Evolutionary conservation across 257 asterid species (phyloP), one percentile per base, ranked within the genome.

Genomic region (Thymus mandschuricus): DNA sequence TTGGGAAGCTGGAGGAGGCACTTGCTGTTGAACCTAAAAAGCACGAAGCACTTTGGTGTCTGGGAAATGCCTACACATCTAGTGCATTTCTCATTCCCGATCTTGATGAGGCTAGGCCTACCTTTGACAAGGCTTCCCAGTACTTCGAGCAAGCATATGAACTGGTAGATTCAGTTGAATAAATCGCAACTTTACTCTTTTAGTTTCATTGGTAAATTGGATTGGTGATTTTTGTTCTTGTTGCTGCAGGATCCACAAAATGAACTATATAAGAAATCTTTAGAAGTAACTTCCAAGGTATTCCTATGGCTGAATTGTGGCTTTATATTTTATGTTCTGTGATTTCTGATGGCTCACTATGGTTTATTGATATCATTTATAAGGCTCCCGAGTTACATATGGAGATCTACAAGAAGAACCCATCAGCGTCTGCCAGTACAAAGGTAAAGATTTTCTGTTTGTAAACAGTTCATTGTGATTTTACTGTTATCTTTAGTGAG

Each of bases 251-350:
- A 85, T 64, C 92, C 91, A 45, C 28, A 30, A 27, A 86, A 89
- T 70, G 89, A 85, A 2, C 91, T 86, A 44, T 89, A 86, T 56
- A 84, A 69, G 68, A 86, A 85, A 71, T 89, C 92, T 56, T 33
- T 82, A 68, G 96, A 89, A 79, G 85, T 85, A 60, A 57, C 91
- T 66, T 74, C 87, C 34, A 85, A 87, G 96, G 96, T 89, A 82
- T 56, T 52, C 58, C 58, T 31, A 44, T 29, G 15, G 27, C 35
- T 64, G 49, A 10, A 15, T 29, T 40, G 9, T 13, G 41, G 41
- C 63, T 57, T 57, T 62, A 15, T 38, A 2, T 61, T 40, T 62
- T 15, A 5, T 21, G 49, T 50, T 38, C 31, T 8, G 3, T 27
- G 6, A 28, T 44, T 44, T 44, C 10, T 8, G 56, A 45, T 70